Percentiles rank a stretch among this genome's conserved stretches.
These are phyloP conservation scores for Carex cristatella DNA, from an alignment of 176 grass and related monocot genomes.

Conservation along the genomic window DNA sequence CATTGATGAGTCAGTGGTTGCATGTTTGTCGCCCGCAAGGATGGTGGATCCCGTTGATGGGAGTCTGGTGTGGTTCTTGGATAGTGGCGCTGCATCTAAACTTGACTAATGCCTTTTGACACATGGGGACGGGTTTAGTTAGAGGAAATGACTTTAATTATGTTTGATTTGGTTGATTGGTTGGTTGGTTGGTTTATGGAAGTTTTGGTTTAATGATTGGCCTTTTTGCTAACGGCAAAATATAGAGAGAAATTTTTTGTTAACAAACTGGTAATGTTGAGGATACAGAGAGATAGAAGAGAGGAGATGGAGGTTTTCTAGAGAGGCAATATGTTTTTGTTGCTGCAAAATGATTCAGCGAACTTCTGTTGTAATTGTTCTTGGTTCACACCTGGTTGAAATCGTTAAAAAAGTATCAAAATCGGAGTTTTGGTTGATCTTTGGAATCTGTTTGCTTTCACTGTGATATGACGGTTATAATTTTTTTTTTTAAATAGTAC, in stretches of 20 bases:
- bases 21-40: slow-evolving; percentile 29
- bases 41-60: slow-evolving; percentile 63
- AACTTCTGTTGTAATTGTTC: background rate
- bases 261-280: background rate
- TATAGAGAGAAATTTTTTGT: background rate
- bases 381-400: background rate
- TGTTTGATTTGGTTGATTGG: background rate
- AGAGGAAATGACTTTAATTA: background rate
- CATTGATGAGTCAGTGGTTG: slow-evolving; percentile 10
- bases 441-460: background rate
- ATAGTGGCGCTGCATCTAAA: slow-evolving; percentile 48
- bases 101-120: slow-evolving; percentile 1
- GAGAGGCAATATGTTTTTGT: background rate
- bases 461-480: background rate
- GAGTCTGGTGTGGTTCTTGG: slow-evolving; percentile 79
- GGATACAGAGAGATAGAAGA: background rate
- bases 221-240: too few species aligned
- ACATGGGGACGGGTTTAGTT: background rate
- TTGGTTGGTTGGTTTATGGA: background rate
- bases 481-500: background rate
- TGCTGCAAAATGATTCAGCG: background rate
- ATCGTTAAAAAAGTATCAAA: background rate
- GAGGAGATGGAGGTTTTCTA: background rate
- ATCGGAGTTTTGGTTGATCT: background rate
- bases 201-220: background rate